Evolutionary conservation across 2,329 filamentous ascomycete genomes (phyloP).

Genomic region (Fusarium vanettenii): DNA sequence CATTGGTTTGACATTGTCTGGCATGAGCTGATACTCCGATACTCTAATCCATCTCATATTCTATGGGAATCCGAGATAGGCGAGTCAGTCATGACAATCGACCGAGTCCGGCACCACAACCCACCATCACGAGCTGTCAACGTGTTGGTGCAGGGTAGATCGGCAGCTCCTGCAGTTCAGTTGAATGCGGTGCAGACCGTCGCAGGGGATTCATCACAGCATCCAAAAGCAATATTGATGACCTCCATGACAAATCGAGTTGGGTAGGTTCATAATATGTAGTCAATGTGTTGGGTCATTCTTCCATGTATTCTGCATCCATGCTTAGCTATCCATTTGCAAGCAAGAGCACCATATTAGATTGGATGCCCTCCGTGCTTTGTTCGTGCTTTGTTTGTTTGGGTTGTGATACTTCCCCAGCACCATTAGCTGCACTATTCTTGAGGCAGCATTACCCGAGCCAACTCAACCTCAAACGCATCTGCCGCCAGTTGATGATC

Average conservation of each 20-base stretch:
- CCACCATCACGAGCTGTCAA: slow-evolving; percentile 5
- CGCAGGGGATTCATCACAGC: not conserved
- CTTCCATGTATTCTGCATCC: not conserved
- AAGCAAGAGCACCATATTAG: not conserved
- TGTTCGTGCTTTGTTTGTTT: not conserved
- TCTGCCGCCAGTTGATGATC: not conserved
- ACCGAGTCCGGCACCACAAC: slow-evolving; percentile 1
- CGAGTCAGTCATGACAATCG: not conserved
- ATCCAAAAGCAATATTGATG: not conserved
- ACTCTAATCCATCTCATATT: not conserved
- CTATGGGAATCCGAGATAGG: not conserved
- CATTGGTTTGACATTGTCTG: not conserved
- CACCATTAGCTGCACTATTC: not conserved
- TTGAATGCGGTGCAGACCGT: not conserved
- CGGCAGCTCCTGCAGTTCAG: slow-evolving; percentile 4
- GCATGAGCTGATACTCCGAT: not conserved
- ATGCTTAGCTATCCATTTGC: not conserved
- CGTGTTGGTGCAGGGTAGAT: slow-evolving; percentile 30
- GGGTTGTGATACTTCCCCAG: not conserved
- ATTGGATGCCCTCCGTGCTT: not conserved
- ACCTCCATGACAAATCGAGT: not conserved
- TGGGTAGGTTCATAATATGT: not conserved
- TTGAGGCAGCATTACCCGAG: not conserved
- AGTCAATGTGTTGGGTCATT: not conserved
- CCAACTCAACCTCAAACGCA: not conserved